Evolutionary conservation across 768 basidiomycete genomes (phyloP).

Genomic region (Rickenella mellea): DNA sequence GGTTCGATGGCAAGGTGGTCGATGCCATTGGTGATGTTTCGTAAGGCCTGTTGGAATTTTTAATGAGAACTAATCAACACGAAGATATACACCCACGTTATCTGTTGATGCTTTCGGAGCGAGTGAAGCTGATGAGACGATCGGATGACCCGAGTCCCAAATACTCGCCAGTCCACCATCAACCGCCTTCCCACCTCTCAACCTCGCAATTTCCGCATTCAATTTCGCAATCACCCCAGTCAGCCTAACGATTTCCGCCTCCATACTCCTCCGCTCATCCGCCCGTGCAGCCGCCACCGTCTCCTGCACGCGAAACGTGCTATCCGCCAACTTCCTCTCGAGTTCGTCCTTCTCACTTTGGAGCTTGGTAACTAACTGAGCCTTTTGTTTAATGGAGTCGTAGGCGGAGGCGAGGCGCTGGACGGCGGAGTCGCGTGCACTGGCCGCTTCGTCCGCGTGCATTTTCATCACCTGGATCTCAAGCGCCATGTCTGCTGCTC

Average conservation of each 20-base stretch:
- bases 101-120: no score
- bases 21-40: no score
- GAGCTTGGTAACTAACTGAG: constrained; percentile 36
- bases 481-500: constrained; percentile 42
- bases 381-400: constrained; percentile 51
- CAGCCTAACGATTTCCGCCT: constrained; percentile 28
- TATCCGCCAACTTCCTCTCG: constrained; percentile 11
- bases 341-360: constrained; percentile 28
- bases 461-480: constrained; percentile 44
- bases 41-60: no score
- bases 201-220: no score
- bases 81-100: no score
- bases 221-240: constrained; percentile 23
- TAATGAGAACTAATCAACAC: no score
- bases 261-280: constrained; percentile 16
- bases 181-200: no score
- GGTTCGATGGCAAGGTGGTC: no score
- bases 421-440: constrained; percentile 55
- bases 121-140: no score
- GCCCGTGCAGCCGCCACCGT: constrained; percentile 3
- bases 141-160: no score
- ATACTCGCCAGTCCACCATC: no score
- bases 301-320: neutral
- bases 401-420: constrained; percentile 51
- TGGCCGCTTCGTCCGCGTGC: constrained; percentile 46